Percentiles rank a stretch among this genome's conserved stretches.
These are phyloP conservation scores for Huntiella moniliformis DNA, from an alignment of 2,329 filamentous ascomycete species.

Conservation along the genomic window DNA sequence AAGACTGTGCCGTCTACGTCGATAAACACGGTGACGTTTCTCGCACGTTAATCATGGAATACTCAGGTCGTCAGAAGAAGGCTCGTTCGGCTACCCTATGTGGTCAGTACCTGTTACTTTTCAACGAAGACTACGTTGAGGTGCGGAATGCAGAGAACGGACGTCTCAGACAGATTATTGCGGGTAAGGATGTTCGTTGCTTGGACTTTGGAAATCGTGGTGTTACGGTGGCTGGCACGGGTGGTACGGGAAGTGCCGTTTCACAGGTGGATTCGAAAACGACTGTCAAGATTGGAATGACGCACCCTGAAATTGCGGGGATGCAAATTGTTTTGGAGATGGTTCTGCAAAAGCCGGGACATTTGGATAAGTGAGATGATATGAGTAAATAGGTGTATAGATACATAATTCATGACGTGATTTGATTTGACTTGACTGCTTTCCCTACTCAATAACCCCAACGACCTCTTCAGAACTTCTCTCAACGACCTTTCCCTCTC, in stretches of 20 bases:
- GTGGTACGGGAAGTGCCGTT: conserved; percentile 5
- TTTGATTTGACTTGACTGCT: not conserved
- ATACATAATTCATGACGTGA: not conserved
- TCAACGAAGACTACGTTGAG: conserved; percentile 93
- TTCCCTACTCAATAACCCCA: conserved; percentile 6
- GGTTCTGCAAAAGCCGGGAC: conserved; percentile 66
- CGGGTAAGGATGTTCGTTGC: conserved; percentile 73
- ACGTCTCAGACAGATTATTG: conserved; percentile 79
- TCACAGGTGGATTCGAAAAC: conserved; percentile 26
- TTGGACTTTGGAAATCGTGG: conserved; percentile 66
- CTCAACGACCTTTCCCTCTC: conserved; percentile 14
- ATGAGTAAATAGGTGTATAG: not conserved
- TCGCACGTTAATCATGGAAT: conserved; percentile 91
- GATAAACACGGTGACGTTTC: conserved; percentile 96
- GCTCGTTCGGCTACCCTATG: conserved; percentile 76
- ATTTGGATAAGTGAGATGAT: conserved; percentile 29
- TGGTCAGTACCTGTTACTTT: conserved; percentile 77
- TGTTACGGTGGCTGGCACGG: conserved; percentile 22
- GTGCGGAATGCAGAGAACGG: conserved; percentile 94
- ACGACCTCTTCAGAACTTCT: conserved; percentile 7
- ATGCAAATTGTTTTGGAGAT: conserved; percentile 84
- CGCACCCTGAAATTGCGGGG: conserved; percentile 70
- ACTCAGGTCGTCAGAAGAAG: conserved; percentile 68
- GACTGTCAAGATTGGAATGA: conserved; percentile 88
- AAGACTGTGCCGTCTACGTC: conserved; percentile 92